Conservation (phyloP, 1,139 yeast species). For the Candida tropicalis region DNA sequence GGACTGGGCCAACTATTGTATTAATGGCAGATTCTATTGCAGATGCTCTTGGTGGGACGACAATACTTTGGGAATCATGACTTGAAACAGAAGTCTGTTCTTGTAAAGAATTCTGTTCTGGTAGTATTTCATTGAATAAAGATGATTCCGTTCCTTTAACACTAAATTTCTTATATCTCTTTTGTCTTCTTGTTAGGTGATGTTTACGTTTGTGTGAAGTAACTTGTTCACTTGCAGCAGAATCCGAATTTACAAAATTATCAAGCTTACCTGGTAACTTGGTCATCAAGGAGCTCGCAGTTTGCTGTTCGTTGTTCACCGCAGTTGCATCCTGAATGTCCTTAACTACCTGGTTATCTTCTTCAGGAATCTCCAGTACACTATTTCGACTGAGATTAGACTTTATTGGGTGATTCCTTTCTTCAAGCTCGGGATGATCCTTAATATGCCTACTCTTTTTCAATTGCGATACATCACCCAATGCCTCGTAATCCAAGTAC, state of each 20-base stretch:
- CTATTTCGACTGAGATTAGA: slow-evolving; percentile 14
- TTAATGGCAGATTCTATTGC: slow-evolving; percentile 47
- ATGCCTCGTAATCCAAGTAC: slow-evolving; percentile 48
- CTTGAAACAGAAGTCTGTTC: neutral
- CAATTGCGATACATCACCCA: slow-evolving; percentile 37
- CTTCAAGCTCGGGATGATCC: slow-evolving; percentile 18
- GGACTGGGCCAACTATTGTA: slow-evolving; percentile 47
- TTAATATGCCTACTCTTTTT: slow-evolving; percentile 19
- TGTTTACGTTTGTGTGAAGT: slow-evolving; percentile 9
- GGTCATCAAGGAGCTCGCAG: neutral
- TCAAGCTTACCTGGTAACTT: slow-evolving; percentile 7
- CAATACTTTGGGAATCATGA: slow-evolving; percentile 17
- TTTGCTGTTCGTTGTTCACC: neutral
- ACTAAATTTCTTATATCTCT: slow-evolving; percentile 26
- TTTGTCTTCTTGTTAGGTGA: slow-evolving; percentile 24
- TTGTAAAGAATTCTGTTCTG: slow-evolving; percentile 9
- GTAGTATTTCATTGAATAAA: slow-evolving; percentile 15
- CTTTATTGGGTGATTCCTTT: slow-evolving; percentile 15
- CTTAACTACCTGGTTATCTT: slow-evolving; percentile 7
- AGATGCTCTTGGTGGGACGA: slow-evolving; percentile 48
- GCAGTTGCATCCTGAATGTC: slow-evolving; percentile 4
- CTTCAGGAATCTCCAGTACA: slow-evolving; percentile 18
- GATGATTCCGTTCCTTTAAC: slow-evolving; percentile 28
- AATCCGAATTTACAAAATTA: slow-evolving; percentile 10
- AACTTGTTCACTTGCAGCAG: slow-evolving; percentile 19